Percentiles rank a stretch among this genome's conserved stretches.
Evolutionary conservation across 441 rosid species (phyloP).

Genomic region (Aquilaria agallochum): DNA sequence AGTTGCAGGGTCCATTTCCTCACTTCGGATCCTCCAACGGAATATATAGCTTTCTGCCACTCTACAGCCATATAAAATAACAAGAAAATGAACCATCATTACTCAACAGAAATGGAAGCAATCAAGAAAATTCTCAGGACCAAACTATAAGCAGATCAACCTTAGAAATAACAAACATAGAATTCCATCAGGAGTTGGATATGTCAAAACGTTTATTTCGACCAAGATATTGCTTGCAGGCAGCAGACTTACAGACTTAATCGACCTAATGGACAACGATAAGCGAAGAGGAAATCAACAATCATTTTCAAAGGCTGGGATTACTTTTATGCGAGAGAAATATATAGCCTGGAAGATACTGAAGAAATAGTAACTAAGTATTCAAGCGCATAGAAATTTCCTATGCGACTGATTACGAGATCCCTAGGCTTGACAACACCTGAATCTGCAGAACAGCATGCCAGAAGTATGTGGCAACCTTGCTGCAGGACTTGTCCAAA

Average conservation of each 20-base stretch:
- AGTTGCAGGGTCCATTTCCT: conserved; percentile 97
- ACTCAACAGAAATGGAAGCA: conserved; percentile 8
- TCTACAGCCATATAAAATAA: conserved; percentile 36
- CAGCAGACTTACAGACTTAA: too few species aligned
- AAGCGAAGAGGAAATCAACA: not conserved
- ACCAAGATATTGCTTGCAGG: too few species aligned
- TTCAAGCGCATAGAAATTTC: conserved; percentile 96
- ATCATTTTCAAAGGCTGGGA: not conserved
- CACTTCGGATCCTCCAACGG: conserved; percentile 90
- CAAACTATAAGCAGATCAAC: conserved; percentile 11
- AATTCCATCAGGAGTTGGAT: not conserved
- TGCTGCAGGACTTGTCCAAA: conserved; percentile 98
- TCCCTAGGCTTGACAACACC: conserved; percentile 88
- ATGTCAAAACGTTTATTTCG: too few species aligned
- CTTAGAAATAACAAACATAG: not conserved
- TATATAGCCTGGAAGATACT: conserved; percentile 4
- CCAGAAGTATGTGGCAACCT: conserved; percentile 96
- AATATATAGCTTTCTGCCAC: conserved; percentile 98
- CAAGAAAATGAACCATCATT: conserved; percentile 5
- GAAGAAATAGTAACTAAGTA: conserved; percentile 60
- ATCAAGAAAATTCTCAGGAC: conserved; percentile 4
- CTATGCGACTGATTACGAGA: conserved; percentile 88
- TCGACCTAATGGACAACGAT: too few species aligned
- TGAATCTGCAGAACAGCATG: conserved; percentile 77
- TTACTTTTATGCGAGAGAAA: not conserved